A percentile compares a stretch with the other conserved stretches of the same genome.
These are phyloP conservation scores for Rhododendron kiyosumense DNA, from an alignment of 148 eudicot genomes.

Conservation along the genomic window DNA sequence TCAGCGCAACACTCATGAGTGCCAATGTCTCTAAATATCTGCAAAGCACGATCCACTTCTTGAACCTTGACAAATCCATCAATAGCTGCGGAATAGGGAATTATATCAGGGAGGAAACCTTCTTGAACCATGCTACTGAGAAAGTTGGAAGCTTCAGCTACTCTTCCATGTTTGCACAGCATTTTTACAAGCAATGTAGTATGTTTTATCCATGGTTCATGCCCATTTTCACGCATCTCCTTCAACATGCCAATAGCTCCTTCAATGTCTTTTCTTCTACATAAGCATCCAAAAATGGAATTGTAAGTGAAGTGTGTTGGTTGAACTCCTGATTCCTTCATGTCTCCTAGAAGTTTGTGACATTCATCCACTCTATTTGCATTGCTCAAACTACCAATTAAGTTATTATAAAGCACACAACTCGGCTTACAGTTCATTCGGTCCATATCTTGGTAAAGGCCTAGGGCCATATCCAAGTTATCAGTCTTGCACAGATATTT, in stretches of 20 bases:
- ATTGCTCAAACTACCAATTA: constrained; percentile 54
- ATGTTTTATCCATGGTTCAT: constrained; percentile 88
- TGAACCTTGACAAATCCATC: constrained; percentile 56
- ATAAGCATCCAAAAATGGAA: constrained; percentile 18
- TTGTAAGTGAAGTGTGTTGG: constrained; percentile 19
- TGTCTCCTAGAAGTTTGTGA: constrained; percentile 54
- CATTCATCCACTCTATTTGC: constrained; percentile 48
- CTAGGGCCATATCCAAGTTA: constrained; percentile 58
- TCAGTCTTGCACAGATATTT: constrained; percentile 46
- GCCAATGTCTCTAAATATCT: constrained; percentile 46
- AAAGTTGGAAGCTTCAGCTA: constrained; percentile 56
- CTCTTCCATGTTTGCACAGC: constrained; percentile 54
- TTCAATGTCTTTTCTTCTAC: constrained; percentile 39
- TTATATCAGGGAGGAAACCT: constrained; percentile 65
- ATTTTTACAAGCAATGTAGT: constrained; percentile 62
- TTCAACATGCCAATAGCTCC: constrained; percentile 52
- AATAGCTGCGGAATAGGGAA: constrained; percentile 62
- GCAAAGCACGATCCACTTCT: constrained; percentile 53
- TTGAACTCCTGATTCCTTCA: constrained; percentile 55
- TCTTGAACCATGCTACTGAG: constrained; percentile 48
- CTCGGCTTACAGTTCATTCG: constrained; percentile 37
- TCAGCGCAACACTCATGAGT: constrained; percentile 69
- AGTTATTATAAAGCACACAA: constrained; percentile 58
- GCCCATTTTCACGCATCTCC: constrained; percentile 66
- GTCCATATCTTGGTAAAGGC: constrained; percentile 58